phyloP scores from a whole-genome alignment of 331 rosid genomes.

The Arachis monticola region DNA sequence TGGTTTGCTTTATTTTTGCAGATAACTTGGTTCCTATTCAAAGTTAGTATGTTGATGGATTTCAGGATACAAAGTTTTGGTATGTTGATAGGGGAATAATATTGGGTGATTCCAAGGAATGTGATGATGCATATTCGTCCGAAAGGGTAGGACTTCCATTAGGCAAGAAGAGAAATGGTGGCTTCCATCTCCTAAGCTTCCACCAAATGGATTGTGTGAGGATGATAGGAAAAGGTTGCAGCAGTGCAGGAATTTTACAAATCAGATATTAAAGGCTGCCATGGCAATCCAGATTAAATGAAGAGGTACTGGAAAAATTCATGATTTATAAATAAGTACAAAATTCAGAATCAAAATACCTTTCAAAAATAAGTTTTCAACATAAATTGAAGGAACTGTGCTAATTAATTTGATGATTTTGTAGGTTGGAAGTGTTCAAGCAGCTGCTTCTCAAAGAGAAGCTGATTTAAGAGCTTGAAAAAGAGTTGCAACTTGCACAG shows the following conservation, averaged over 20 bases:
- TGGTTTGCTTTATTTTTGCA: too few relatives aligned
- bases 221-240: slow-evolving; percentile 87
- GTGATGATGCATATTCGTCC: slow-evolving; percentile 36
- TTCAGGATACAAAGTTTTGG: slow-evolving; percentile 69
- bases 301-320: too few relatives aligned
- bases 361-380: too few relatives aligned
- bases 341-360: too few relatives aligned
- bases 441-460: too few relatives aligned
- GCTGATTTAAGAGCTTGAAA: too few relatives aligned
- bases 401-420: too few relatives aligned
- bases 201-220: slow-evolving; percentile 68
- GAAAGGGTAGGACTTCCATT: slow-evolving; percentile 71
- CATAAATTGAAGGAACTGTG: too few relatives aligned
- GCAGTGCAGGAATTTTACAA: slow-evolving; percentile 86
- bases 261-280: slow-evolving; percentile 90
- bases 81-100: slow-evolving; percentile 74
- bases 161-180: slow-evolving; percentile 99
- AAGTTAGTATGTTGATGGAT: slow-evolving; percentile 75
- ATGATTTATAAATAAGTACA: too few relatives aligned
- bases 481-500: too few relatives aligned
- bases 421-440: too few relatives aligned
- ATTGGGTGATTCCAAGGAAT: slow-evolving; percentile 64
- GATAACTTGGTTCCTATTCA: too few relatives aligned
- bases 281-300: slow-evolving; percentile 55
- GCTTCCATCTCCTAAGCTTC: slow-evolving; percentile 93